phyloP scores from a whole-genome alignment of 768 basidiomycete genomes.

The Leccinum fibrillosum region DNA sequence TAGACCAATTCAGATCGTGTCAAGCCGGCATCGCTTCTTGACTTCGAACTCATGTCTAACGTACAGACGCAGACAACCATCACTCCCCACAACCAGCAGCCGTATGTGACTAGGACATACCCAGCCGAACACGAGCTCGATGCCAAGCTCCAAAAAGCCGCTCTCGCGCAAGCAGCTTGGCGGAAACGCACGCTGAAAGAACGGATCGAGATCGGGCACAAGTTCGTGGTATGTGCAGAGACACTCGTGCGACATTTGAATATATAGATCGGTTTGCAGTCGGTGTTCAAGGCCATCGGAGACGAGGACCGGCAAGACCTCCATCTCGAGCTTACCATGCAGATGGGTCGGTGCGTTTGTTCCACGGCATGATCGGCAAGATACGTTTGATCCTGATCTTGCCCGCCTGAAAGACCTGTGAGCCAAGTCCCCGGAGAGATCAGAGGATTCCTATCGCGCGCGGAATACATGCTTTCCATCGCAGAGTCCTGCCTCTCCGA shows the following conservation, averaged over 20 bases:
- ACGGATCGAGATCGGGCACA: constrained; percentile 65
- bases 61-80: constrained; percentile 70
- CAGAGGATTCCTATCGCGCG: constrained; percentile 75
- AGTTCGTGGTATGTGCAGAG: constrained; percentile 58
- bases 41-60: neutral
- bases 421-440: constrained; percentile 78
- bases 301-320: constrained; percentile 48
- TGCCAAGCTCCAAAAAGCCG: constrained; percentile 50
- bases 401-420: constrained; percentile 57
- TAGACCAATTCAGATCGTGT: no score
- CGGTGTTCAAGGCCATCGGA: constrained; percentile 43
- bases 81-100: constrained; percentile 71
- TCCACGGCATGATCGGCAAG: neutral
- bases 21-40: no score
- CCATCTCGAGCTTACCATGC: constrained; percentile 71
- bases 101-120: constrained; percentile 57
- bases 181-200: constrained; percentile 53
- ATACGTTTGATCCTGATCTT: constrained; percentile 1
- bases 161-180: constrained; percentile 76
- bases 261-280: constrained; percentile 28
- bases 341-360: constrained; percentile 82
- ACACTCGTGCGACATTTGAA: neutral
- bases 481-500: constrained; percentile 74
- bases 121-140: constrained; percentile 61
- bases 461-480: constrained; percentile 81